These are phyloP conservation scores for Gracilaria vermiculophylla DNA, from an alignment of 23 red algal genomes.

Conservation along the genomic window DNA sequence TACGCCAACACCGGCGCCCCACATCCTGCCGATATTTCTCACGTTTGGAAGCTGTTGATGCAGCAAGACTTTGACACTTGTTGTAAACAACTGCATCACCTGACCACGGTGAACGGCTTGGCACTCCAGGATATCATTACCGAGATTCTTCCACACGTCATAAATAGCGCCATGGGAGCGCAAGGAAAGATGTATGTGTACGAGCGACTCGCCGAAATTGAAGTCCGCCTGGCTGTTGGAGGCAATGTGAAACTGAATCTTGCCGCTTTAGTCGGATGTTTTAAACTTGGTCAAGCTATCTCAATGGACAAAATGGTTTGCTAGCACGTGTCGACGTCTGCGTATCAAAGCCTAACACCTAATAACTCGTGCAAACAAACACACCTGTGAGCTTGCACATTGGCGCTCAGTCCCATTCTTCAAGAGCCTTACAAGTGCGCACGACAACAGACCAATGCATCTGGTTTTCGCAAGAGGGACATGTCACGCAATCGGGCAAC, in stretches of 20 bases:
- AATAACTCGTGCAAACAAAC: no score
- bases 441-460: conserved; percentile 26
- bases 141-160: conserved; percentile 45
- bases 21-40: conserved; percentile 67
- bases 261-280: conserved; percentile 81
- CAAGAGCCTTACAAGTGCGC: not conserved
- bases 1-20: conserved; percentile 94
- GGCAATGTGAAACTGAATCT: conserved; percentile 69
- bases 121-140: conserved; percentile 85
- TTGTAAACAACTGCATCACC: conserved; percentile 12
- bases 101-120: conserved; percentile 76
- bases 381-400: not conserved
- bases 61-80: conserved; percentile 57
- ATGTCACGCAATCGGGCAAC: conserved; percentile 1
- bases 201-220: conserved; percentile 78
- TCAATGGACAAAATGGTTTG: conserved; percentile 30
- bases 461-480: not conserved
- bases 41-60: conserved; percentile 48
- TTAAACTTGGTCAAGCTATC: conserved; percentile 68
- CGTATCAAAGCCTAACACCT: not conserved
- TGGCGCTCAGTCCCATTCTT: not conserved
- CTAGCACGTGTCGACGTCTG: not conserved
- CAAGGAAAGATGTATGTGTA: conserved; percentile 86
- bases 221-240: conserved; percentile 77
- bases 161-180: not conserved